Evolutionary conservation across 2,329 filamentous ascomycete genomes (phyloP), one percentile per base, ranked within the genome.

Genomic region (Alternaria sp.): DNA sequence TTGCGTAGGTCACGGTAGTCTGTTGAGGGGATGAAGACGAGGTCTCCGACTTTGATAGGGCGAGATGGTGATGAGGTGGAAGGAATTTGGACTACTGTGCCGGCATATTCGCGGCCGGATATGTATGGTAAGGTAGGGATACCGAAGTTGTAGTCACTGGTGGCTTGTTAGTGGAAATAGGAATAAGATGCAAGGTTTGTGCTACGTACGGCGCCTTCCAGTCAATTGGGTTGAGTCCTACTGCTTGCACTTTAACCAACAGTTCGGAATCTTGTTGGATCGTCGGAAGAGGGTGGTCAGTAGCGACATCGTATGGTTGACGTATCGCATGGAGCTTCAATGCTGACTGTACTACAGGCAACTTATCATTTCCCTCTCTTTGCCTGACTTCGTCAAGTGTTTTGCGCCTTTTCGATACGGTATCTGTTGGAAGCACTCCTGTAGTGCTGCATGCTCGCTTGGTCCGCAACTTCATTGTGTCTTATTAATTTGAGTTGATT

Each of bases 141-240:
- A 32, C 86, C 88, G 71, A 91, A 92, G 63, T 88, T 88, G 71
- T 86, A 92, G 69, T 90, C 90, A 11, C 89, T 90, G 34, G 28
- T 36, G 6, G 34, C 6, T 16, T 16, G 51, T 30, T 3, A 39
- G 9, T 7, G 11, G 7, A 2, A 0, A 5, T 20, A 36, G 5
- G 18, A 36, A 4, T 20, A 12, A 20, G 22, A 39, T 16, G 38
- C 7, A 16, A 18, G 24, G 12, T 30, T 82, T 86, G 67, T 80
- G 90, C 12, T 30, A 82, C 86, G 67, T 80, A 91, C 89, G 89
- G 88, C 60, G 87, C 85, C 80, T 91, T 91, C 88, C 88, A 91
- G 73, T 92, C 91, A 56, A 93, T 90, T 0, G 91, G 91, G 68
- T 93, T 93, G 38, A 93, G 78, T 0, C 91, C 90, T 67, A 92